Evolutionary conservation across 495 filamentous ascomycete genomes (phyloP).

Genomic region (Eremomyces bilateralis): DNA sequence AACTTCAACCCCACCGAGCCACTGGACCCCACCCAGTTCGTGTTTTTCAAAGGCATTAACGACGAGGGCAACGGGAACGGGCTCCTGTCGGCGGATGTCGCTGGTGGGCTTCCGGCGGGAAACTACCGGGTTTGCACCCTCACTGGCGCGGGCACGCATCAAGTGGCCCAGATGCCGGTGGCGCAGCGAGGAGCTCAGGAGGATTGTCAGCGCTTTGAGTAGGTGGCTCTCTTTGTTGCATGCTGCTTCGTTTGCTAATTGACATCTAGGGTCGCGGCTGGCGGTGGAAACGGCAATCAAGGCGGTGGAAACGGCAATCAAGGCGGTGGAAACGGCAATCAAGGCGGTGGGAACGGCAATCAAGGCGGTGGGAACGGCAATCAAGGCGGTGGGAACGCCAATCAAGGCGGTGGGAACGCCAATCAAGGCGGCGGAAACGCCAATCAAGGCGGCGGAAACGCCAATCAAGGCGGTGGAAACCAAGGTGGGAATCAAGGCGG

Average conservation of each 20-base stretch:
- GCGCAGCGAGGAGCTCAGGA: constrained; percentile 54
- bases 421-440: not conserved
- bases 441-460: not conserved
- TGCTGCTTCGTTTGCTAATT: no score
- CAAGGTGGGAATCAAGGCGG: constrained; percentile 5
- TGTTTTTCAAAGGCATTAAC: constrained; percentile 62
- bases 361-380: constrained; percentile 4
- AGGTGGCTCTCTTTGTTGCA: no score
- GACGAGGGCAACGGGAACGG: constrained; percentile 45
- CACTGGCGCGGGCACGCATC: constrained; percentile 46
- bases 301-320: constrained; percentile 12
- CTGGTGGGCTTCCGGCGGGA: constrained; percentile 40
- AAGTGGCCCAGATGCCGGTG: constrained; percentile 58
- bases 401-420: not conserved
- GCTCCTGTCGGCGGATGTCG: constrained; percentile 29
- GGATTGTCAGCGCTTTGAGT: constrained; percentile 33
- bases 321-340: constrained; percentile 10
- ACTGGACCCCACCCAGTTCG: constrained; percentile 24
- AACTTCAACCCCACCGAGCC: constrained; percentile 23
- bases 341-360: constrained; percentile 9
- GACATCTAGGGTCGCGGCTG: constrained; percentile 13
- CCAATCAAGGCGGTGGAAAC: constrained; percentile 1
- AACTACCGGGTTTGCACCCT: constrained; percentile 53
- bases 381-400: constrained; percentile 2
- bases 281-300: constrained; percentile 3